Conservation (phyloP, 306 rosid species). For the Rosa rugosa region DNA sequence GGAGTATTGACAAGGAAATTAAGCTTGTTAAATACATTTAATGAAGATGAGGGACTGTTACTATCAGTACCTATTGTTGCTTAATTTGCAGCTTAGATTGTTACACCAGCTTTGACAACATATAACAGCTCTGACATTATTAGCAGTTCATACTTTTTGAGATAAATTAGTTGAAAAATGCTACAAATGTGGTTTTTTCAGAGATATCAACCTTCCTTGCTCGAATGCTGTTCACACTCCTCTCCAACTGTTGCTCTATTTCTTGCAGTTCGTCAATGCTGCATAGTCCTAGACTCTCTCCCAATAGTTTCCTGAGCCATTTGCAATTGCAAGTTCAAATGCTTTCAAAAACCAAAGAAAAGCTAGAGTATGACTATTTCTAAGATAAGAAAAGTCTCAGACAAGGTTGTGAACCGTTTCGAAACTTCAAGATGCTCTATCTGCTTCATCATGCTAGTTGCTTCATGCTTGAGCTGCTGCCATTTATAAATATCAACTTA, state of each 20-base stretch:
- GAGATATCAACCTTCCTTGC: slow-evolving; percentile 57
- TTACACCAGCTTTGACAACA: neutral
- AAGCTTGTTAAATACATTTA: slow-evolving; percentile 7
- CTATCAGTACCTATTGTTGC: neutral
- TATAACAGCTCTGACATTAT: slow-evolving; percentile 1
- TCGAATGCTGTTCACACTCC: slow-evolving; percentile 52
- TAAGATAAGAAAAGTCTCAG: slow-evolving; percentile 13
- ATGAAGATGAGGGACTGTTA: slow-evolving; percentile 2
- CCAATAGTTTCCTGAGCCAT: slow-evolving; percentile 57
- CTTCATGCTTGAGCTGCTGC: slow-evolving; percentile 73
- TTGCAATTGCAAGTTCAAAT: slow-evolving; percentile 16
- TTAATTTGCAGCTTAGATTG: neutral
- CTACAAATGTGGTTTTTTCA: neutral
- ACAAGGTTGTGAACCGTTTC: slow-evolving; percentile 49
- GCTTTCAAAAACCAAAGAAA: neutral
- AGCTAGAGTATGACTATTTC: neutral
- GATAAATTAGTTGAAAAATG: neutral
- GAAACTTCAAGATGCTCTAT: slow-evolving; percentile 69
- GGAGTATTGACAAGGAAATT: slow-evolving; percentile 22
- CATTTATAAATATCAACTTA: slow-evolving; percentile 3
- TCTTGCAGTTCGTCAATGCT: slow-evolving; percentile 64
- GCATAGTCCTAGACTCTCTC: slow-evolving; percentile 64
- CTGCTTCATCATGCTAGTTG: slow-evolving; percentile 59
- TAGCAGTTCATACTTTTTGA: neutral
- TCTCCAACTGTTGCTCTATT: slow-evolving; percentile 67